Evolutionary conservation across 208 protist genomes (phyloP).

Genomic region (Acanthamoeba sp.): DNA sequence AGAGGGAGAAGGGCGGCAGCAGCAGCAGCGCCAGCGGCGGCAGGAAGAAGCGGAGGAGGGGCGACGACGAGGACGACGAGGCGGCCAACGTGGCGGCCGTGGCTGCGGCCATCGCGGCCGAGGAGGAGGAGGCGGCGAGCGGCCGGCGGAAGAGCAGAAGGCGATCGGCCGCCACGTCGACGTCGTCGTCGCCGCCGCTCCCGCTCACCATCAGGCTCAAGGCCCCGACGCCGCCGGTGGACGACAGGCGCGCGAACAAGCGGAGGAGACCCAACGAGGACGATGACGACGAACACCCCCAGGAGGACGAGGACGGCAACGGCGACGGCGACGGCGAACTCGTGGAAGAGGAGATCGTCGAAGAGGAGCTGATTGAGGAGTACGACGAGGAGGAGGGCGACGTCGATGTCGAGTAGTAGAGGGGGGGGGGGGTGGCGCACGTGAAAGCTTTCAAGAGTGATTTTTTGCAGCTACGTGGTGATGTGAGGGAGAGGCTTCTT

Average conservation of each 20-base stretch:
- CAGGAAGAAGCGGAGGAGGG: background rate
- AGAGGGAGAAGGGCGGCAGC: background rate
- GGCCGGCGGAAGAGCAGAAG: background rate
- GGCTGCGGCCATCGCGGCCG: background rate
- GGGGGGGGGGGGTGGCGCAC: no score
- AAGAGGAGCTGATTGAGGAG: constrained; percentile 6
- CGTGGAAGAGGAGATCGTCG: background rate
- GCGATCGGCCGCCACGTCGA: background rate
- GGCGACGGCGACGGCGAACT: background rate
- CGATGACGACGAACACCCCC: background rate
- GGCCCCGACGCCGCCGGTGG: background rate
- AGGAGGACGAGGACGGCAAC: background rate
- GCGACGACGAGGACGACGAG: background rate
- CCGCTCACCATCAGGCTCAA: background rate
- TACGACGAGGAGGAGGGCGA: constrained; percentile 24
- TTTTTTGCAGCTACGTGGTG: no score
- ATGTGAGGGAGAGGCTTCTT: no score
- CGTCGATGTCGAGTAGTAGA: background rate
- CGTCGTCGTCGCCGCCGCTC: background rate
- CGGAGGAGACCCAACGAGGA: background rate
- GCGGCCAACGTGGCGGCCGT: background rate
- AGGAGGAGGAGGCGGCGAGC: background rate
- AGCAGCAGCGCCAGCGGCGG: background rate
- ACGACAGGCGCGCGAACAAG: background rate
- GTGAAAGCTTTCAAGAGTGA: no score